Percentiles rank a stretch among this genome's conserved stretches.
Conservation (phyloP, 2,329 filamentous ascomycete species). For the Didymella segeticola region DNA sequence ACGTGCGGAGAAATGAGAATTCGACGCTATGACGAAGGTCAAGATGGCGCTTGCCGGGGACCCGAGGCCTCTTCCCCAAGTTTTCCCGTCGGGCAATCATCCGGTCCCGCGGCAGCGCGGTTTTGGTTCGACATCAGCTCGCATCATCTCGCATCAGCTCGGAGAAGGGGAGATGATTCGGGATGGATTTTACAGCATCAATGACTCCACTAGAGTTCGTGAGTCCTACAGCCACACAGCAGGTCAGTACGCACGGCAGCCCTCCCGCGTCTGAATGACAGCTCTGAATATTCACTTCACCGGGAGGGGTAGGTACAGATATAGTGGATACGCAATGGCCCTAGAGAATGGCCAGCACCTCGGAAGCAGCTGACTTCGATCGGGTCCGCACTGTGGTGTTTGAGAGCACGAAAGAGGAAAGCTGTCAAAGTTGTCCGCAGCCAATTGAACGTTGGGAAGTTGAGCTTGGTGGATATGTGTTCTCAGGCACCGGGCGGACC, state of each 20-base stretch:
- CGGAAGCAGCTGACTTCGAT: not conserved
- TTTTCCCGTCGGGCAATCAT: slow-evolving; percentile 32
- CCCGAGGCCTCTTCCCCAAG: slow-evolving; percentile 11
- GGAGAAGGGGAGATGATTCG: slow-evolving; percentile 29
- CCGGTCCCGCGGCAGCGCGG: slow-evolving; percentile 20
- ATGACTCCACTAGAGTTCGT: not conserved
- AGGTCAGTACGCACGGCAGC: not conserved
- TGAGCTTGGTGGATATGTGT: not conserved
- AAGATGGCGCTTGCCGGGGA: slow-evolving; percentile 17
- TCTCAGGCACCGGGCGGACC: not conserved
- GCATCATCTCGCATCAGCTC: slow-evolving; percentile 12
- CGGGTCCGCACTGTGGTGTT: slow-evolving; percentile 7
- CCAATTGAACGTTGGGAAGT: not conserved
- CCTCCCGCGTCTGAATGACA: not conserved
- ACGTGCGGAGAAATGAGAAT: slow-evolving; percentile 30
- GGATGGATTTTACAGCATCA: not conserved
- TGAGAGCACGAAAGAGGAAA: not conserved
- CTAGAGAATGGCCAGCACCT: not conserved
- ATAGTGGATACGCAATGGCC: slow-evolving; percentile 2
- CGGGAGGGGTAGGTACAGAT: slow-evolving; percentile 14
- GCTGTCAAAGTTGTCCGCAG: not conserved
- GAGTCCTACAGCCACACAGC: not conserved
- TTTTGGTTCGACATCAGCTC: slow-evolving; percentile 27
- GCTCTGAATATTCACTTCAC: not conserved
- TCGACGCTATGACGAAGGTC: slow-evolving; percentile 27